These are phyloP conservation scores for Eucalyptus sp. DNA, from an alignment of 345 rosid species.

Conservation along the genomic window DNA sequence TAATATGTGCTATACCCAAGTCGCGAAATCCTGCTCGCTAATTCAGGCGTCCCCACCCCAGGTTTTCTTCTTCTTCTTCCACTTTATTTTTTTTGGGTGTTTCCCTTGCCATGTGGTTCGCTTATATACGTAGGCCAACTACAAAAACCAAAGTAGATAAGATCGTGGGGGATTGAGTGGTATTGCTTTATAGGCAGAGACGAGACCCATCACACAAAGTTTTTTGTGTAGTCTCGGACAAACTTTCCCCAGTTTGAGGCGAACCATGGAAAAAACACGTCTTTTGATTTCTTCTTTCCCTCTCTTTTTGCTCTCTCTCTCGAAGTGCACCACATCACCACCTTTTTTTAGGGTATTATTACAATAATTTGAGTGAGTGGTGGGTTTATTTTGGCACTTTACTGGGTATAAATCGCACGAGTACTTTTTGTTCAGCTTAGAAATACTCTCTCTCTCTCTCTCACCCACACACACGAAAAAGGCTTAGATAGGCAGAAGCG, in stretches of 20 bases:
- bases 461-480: background rate
- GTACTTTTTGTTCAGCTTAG: background rate
- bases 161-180: constrained; percentile 7
- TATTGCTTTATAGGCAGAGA: constrained; percentile 11
- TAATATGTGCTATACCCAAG: background rate
- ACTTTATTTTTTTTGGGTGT: background rate
- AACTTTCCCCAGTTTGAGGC: background rate
- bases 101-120: background rate
- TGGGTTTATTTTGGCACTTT: background rate
- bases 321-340: background rate
- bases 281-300: background rate
- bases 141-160: background rate
- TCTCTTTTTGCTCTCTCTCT: background rate
- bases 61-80: background rate
- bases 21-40: background rate
- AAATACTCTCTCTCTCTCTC: background rate
- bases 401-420: background rate
- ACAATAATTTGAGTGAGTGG: background rate
- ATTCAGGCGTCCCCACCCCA: background rate
- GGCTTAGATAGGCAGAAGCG: background rate
- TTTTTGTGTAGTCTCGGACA: background rate
- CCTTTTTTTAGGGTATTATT: background rate
- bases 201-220: background rate
- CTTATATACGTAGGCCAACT: background rate
- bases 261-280: background rate